phyloP scores from a whole-genome alignment of 2,329 filamentous ascomycete species.

The Aspergillus sp. region DNA sequence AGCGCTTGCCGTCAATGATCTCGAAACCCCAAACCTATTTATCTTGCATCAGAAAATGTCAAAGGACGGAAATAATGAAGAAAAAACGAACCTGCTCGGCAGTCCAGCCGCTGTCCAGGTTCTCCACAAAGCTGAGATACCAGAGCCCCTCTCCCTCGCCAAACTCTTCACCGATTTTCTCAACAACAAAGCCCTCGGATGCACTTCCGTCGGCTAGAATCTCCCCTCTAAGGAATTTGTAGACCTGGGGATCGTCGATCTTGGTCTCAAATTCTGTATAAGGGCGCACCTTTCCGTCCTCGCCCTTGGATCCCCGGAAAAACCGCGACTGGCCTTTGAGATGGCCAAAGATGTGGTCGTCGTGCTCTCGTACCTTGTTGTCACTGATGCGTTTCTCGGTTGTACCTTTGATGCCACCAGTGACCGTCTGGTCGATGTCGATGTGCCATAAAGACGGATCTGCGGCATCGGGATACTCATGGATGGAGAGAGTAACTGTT shows the following conservation, averaged over 20 bases:
- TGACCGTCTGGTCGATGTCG: slow-evolving; percentile 70
- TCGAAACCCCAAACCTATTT: slow-evolving; percentile 51
- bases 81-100: slow-evolving; percentile 52
- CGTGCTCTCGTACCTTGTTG: slow-evolving; percentile 64
- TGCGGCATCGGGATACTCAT: slow-evolving; percentile 52
- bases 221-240: slow-evolving; percentile 44
- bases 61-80: not conserved
- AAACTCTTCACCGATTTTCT: slow-evolving; percentile 47
- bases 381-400: slow-evolving; percentile 60
- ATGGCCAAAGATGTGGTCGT: slow-evolving; percentile 77
- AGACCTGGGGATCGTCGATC: slow-evolving; percentile 41
- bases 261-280: slow-evolving; percentile 41
- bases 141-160: slow-evolving; percentile 47
- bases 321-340: slow-evolving; percentile 64
- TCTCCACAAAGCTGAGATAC: slow-evolving; percentile 55
- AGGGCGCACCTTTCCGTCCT: slow-evolving; percentile 42
- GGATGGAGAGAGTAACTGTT: slow-evolving; percentile 66
- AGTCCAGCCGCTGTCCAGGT: slow-evolving; percentile 53
- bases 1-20: slow-evolving; percentile 42
- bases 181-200: slow-evolving; percentile 61
- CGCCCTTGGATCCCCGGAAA: slow-evolving; percentile 40
- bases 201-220: slow-evolving; percentile 57
- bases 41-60: not conserved
- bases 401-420: slow-evolving; percentile 70
- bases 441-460: slow-evolving; percentile 59